Conservation (phyloP, 495 filamentous ascomycete species). For the Hypoxylon perforatum region DNA sequence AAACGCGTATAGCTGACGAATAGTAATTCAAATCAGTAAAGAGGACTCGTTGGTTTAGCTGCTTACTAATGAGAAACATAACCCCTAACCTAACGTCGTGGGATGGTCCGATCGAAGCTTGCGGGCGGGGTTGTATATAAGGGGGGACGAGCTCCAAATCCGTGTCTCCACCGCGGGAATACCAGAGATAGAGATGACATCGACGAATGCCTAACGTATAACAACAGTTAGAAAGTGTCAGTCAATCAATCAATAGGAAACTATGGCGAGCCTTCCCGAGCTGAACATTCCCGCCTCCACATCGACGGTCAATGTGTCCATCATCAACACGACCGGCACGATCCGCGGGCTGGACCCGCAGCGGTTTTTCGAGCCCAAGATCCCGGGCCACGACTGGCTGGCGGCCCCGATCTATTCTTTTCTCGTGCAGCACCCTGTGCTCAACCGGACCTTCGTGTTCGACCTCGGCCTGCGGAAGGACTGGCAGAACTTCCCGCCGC, state of each 20-base stretch:
- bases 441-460: constrained; percentile 62
- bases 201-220: too few species aligned
- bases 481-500: constrained; percentile 55
- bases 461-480: constrained; percentile 70
- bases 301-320: constrained; percentile 62
- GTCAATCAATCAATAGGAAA: not conserved
- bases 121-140: too few species aligned
- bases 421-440: constrained; percentile 61
- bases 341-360: constrained; percentile 47
- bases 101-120: too few species aligned
- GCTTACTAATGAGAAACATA: too few species aligned
- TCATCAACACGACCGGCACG: constrained; percentile 63
- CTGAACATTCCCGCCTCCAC: constrained; percentile 60
- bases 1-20: too few species aligned
- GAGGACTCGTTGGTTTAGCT: too few species aligned
- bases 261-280: constrained; percentile 45
- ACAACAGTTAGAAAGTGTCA: not conserved
- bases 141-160: not conserved
- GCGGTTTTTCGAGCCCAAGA: constrained; percentile 55
- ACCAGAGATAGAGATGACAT: too few species aligned
- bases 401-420: constrained; percentile 62
- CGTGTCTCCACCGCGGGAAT: not conserved
- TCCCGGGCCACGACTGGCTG: constrained; percentile 55
- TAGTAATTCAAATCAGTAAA: too few species aligned
- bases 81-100: too few species aligned